Conservation (phyloP, 2,329 filamentous ascomycete genomes). For the Penicillium hesseltinei region DNA sequence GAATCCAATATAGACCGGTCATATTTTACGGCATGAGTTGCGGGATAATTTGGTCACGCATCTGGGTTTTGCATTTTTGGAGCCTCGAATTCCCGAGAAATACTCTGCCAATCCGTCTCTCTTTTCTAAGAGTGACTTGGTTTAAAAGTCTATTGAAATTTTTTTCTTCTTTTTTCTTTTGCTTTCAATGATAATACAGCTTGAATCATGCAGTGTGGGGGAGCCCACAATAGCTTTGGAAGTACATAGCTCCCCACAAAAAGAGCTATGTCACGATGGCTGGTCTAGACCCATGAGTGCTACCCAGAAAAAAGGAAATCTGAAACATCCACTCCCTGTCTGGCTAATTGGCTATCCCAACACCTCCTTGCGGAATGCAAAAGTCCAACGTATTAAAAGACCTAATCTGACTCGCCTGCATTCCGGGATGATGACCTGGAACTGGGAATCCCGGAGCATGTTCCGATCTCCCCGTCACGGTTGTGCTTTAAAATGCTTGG, state of each 20-base stretch:
- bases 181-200: background rate
- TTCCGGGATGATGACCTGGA: background rate
- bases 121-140: background rate
- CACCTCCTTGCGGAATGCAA: background rate
- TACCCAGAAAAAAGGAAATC: background rate
- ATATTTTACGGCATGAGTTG: background rate
- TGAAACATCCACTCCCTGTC: background rate
- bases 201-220: background rate
- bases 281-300: background rate
- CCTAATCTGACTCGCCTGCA: background rate
- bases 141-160: background rate
- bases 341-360: background rate
- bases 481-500: background rate
- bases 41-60: background rate
- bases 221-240: background rate
- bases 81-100: background rate
- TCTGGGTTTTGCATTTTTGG: background rate
- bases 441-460: background rate
- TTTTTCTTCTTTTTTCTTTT: accelerated
- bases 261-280: background rate
- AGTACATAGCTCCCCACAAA: background rate
- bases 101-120: background rate
- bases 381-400: background rate
- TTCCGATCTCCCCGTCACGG: background rate
- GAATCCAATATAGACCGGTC: background rate